Evolutionary conservation across 2,329 filamentous ascomycete species (phyloP).

Genomic region (Fusarium pseudograminearum): DNA sequence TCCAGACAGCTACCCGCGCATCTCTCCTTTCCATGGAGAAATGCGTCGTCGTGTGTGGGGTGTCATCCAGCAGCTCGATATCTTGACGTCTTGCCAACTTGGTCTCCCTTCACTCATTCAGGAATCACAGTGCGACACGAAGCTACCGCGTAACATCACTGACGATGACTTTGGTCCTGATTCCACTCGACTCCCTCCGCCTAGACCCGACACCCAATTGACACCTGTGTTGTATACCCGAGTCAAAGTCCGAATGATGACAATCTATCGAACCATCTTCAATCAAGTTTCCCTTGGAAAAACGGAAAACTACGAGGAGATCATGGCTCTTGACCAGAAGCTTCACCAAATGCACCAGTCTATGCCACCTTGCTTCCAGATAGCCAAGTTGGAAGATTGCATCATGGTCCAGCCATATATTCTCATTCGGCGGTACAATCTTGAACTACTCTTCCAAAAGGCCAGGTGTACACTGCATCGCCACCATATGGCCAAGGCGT

Average conservation of each 20-base stretch:
- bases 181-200: constrained; percentile 15
- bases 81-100: constrained; percentile 30
- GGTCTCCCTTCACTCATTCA: constrained; percentile 33
- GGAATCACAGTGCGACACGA: constrained; percentile 28
- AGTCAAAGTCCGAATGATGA: constrained; percentile 25
- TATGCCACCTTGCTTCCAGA: constrained; percentile 26
- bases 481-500: constrained; percentile 34
- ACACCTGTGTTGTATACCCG: constrained; percentile 29
- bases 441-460: constrained; percentile 36
- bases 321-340: constrained; percentile 32
- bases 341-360: constrained; percentile 19
- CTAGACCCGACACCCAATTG: constrained; percentile 16
- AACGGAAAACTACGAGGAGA: constrained; percentile 28
- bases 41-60: constrained; percentile 39
- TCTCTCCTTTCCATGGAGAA: constrained; percentile 33
- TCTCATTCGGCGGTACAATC: constrained; percentile 31
- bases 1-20: constrained; percentile 13
- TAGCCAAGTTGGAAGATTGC: constrained; percentile 27
- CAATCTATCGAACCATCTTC: constrained; percentile 34
- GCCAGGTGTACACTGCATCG: constrained; percentile 33
- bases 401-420: constrained; percentile 28
- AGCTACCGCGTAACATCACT: constrained; percentile 19
- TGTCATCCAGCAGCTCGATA: constrained; percentile 29
- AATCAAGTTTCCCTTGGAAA: constrained; percentile 35
- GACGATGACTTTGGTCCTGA: constrained; percentile 34